phyloP scores from a whole-genome alignment of 1,284 basidiomycete genomes.

The Ustilago tritici region DNA sequence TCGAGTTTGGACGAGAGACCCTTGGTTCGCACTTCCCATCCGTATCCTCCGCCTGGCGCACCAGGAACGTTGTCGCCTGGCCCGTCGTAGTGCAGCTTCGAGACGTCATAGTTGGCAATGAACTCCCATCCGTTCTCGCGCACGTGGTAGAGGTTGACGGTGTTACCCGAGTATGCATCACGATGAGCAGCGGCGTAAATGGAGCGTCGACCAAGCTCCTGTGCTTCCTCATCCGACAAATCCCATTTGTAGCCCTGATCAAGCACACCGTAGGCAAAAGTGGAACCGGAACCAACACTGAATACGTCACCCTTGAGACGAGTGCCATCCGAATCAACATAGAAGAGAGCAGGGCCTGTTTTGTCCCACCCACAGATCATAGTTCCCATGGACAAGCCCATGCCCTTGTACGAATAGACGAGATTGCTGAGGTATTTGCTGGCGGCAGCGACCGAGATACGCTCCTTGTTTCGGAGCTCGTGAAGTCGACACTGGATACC shows the following conservation, averaged over 20 bases:
- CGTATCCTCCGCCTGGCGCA: constrained; percentile 65
- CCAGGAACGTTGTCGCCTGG: constrained; percentile 60
- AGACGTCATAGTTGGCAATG: constrained; percentile 67
- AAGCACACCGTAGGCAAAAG: constrained; percentile 97
- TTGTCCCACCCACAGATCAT: constrained; percentile 99
- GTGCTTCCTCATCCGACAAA: constrained; percentile 90
- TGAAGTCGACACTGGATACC: constrained; percentile 97
- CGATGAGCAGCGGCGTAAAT: constrained; percentile 95
- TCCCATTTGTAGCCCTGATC: constrained; percentile 98
- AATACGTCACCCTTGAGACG: constrained; percentile 96
- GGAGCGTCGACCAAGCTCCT: constrained; percentile 91
- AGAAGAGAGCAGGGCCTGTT: constrained; percentile 97
- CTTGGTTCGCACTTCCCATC: constrained; percentile 63
- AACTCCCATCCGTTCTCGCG: constrained; percentile 83
- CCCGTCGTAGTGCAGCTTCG: constrained; percentile 67
- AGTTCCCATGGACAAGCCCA: constrained; percentile 99
- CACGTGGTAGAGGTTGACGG: constrained; percentile 95
- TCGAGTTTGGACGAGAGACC: constrained; percentile 62
- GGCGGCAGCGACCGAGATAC: constrained; percentile 97
- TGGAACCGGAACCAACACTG: constrained; percentile 97
- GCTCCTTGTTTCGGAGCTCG: constrained; percentile 95
- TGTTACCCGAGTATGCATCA: constrained; percentile 92
- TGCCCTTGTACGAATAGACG: constrained; percentile 98
- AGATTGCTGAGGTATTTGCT: constrained; percentile 97
- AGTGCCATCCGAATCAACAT: constrained; percentile 97